Evolutionary conservation across 2,329 filamentous ascomycete genomes (phyloP).

Genomic region (Pseudopyrenochaeta lycopersici): DNA sequence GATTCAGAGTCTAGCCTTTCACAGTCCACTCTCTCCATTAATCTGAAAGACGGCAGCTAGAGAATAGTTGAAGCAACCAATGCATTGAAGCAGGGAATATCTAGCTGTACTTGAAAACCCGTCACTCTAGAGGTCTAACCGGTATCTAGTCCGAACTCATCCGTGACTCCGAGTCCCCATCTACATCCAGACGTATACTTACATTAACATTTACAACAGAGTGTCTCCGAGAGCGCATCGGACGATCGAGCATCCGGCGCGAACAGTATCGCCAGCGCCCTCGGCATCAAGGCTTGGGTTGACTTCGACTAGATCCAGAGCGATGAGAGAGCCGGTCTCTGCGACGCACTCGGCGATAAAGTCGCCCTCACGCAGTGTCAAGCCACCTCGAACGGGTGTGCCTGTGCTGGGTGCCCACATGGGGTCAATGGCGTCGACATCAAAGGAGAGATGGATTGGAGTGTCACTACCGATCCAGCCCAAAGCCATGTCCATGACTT

Average conservation of each 20-base stretch:
- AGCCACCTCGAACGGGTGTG: constrained; percentile 89
- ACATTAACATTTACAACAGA: constrained; percentile 66
- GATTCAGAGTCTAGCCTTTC: no score
- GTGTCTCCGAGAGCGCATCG: constrained; percentile 93
- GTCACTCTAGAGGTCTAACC: no score
- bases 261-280: constrained; percentile 84
- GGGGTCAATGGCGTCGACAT: constrained; percentile 95
- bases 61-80: no score
- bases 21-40: no score
- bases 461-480: constrained; percentile 94
- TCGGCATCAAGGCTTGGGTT: constrained; percentile 59
- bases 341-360: constrained; percentile 84
- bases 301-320: constrained; percentile 66
- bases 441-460: constrained; percentile 95
- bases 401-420: constrained; percentile 97
- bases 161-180: no score
- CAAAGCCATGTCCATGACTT: constrained; percentile 97
- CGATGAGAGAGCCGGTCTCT: constrained; percentile 64
- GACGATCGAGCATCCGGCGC: constrained; percentile 90
- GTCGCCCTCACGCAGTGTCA: constrained; percentile 94
- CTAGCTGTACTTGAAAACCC: no score
- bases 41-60: no score
- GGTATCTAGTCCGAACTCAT: no score
- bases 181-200: no score
- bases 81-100: no score